These are phyloP conservation scores for Flaveria ramosissima DNA, from an alignment of 129 eudicot genomes.

Conservation along the genomic window DNA sequence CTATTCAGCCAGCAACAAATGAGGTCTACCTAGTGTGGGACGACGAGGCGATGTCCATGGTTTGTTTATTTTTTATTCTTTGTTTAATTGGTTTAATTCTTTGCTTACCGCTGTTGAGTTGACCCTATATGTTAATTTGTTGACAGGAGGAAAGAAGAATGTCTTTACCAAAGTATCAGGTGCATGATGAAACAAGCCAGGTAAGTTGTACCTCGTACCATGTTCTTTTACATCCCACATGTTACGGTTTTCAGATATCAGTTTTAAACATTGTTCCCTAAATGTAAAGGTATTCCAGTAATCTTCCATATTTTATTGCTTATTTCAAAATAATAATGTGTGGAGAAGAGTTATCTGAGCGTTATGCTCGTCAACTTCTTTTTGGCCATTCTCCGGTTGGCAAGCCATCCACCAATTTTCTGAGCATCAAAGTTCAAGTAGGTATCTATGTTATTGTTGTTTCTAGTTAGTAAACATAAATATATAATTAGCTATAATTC, in stretches of 20 bases:
- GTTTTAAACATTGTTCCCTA: constrained; percentile 41
- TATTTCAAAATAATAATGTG: constrained; percentile 34
- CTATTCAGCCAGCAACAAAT: constrained; percentile 70
- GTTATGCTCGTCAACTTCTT: constrained; percentile 41
- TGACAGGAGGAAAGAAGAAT: constrained; percentile 97
- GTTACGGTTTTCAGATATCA: constrained; percentile 41
- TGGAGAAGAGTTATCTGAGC: constrained; percentile 40
- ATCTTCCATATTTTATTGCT: constrained; percentile 19
- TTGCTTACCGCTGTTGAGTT: background rate
- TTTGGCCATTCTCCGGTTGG: constrained; percentile 71
- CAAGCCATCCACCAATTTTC: constrained; percentile 63
- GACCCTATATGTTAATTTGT: constrained; percentile 4
- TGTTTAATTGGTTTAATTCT: background rate
- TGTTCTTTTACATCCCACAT: constrained; percentile 24
- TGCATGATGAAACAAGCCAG: constrained; percentile 99
- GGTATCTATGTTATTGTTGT: constrained; percentile 54
- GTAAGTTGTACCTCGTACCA: constrained; percentile 67
- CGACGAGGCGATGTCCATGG: constrained; percentile 99
- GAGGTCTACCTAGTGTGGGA: constrained; percentile 99
- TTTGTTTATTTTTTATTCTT: constrained; percentile 31
- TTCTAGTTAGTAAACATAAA: constrained; percentile 32
- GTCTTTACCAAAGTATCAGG: constrained; percentile 95
- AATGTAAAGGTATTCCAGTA: constrained; percentile 41
- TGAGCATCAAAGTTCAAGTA: constrained; percentile 93
- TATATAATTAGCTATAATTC: constrained; percentile 31